Evolutionary conservation across 2,329 filamentous ascomycete species (phyloP).

Genomic region (Monosporascus sp.): DNA sequence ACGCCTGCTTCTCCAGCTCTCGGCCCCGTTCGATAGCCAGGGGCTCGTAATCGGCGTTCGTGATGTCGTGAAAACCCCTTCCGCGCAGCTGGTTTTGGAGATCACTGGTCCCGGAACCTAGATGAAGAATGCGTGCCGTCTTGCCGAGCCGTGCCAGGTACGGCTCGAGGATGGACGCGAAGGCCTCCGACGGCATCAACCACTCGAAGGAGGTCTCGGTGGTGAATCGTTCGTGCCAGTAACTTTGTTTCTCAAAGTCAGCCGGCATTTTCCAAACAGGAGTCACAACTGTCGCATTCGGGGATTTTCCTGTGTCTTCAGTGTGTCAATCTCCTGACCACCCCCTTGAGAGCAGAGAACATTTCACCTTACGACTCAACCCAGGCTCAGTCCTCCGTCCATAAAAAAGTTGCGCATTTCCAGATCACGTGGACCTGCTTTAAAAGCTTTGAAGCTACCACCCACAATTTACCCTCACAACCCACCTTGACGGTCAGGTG

Average conservation of each 20-base stretch:
- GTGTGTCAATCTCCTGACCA: no score
- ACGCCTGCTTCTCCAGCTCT: constrained; percentile 33
- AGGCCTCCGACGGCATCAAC: constrained; percentile 37
- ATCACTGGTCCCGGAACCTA: constrained; percentile 47
- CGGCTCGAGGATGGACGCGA: constrained; percentile 36
- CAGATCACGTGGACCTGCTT: no score
- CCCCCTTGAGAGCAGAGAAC: no score
- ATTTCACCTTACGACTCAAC: no score
- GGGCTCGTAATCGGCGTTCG: constrained; percentile 47
- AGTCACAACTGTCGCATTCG: neutral
- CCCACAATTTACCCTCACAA: no score
- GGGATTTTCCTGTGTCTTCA: no score
- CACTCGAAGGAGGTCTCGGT: constrained; percentile 44
- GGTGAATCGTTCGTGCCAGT: constrained; percentile 44
- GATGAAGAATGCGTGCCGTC: constrained; percentile 35
- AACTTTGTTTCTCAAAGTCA: constrained; percentile 45
- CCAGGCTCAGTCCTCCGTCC: no score
- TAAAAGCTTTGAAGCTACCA: no score
- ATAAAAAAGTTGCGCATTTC: no score
- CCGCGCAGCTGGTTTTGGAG: constrained; percentile 42
- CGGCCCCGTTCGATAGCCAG: constrained; percentile 39
- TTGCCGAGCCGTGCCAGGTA: constrained; percentile 25
- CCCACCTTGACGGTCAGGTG: no score
- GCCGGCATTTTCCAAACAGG: constrained; percentile 12
- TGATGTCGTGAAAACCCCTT: constrained; percentile 37